Evolutionary conservation across 768 basidiomycete species (phyloP).

Genomic region (Rhizopogon vulgaris): DNA sequence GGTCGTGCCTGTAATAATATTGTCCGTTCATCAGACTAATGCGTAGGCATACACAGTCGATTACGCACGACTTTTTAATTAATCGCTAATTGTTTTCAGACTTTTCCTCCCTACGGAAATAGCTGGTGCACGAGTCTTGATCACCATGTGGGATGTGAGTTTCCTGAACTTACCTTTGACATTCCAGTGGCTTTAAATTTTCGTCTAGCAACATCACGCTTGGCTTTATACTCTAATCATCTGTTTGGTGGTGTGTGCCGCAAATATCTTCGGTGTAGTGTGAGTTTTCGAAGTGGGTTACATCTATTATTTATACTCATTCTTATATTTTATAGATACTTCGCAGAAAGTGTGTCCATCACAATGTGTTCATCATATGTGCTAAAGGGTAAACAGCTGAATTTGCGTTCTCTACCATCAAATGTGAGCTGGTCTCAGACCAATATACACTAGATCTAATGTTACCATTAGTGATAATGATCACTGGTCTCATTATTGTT

Average conservation of each 20-base stretch:
- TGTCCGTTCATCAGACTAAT: background rate
- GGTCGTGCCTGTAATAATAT: background rate
- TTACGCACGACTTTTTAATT: background rate
- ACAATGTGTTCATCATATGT: background rate
- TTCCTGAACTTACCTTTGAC: background rate
- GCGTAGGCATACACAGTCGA: background rate
- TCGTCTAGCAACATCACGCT: constrained; percentile 37
- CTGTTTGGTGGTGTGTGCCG: constrained; percentile 44
- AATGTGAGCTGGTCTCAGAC: constrained; percentile 31
- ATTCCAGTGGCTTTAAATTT: background rate
- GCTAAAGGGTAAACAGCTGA: constrained; percentile 37
- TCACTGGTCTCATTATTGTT: constrained; percentile 51
- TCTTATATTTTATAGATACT: constrained; percentile 33
- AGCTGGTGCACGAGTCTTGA: constrained; percentile 63
- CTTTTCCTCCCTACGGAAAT: constrained; percentile 59
- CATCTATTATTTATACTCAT: background rate
- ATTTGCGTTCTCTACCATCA: constrained; percentile 61
- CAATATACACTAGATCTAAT: background rate
- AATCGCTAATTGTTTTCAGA: background rate
- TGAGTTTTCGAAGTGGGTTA: constrained; percentile 17
- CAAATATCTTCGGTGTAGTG: constrained; percentile 68
- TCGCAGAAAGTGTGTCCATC: constrained; percentile 50
- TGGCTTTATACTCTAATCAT: constrained; percentile 54
- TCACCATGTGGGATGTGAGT: constrained; percentile 69
- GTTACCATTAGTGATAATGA: constrained; percentile 40